Conservation (phyloP, 2,329 filamentous ascomycete species). For the Pseudogymnoascus sp. region DNA sequence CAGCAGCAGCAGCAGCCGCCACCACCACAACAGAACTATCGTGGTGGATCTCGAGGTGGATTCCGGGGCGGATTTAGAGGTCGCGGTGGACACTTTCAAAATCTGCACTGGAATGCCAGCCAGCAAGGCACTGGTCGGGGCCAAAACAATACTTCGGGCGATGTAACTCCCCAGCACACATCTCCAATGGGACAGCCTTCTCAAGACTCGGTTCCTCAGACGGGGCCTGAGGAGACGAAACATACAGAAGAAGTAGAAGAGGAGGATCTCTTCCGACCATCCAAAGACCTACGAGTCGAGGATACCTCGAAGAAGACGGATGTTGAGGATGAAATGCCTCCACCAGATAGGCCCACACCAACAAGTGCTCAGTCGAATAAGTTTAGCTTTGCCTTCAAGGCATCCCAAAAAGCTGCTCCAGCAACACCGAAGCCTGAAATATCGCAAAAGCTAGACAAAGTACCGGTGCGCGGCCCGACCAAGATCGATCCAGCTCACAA, state of each 20-base stretch:
- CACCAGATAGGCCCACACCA: slow-evolving; percentile 43
- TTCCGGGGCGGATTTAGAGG: slow-evolving; percentile 30
- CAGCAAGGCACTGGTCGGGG: slow-evolving; percentile 45
- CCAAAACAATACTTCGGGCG: slow-evolving; percentile 34
- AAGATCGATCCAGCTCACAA: slow-evolving; percentile 4
- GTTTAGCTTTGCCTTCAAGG: slow-evolving; percentile 91
- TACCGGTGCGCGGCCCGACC: slow-evolving; percentile 18
- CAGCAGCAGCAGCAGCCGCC: slow-evolving; percentile 49
- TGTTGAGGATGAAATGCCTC: slow-evolving; percentile 45
- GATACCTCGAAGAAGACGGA: slow-evolving; percentile 46
- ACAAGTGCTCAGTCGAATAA: slow-evolving; percentile 49
- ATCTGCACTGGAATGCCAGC: slow-evolving; percentile 63
- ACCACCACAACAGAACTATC: slow-evolving; percentile 31
- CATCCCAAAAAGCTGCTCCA: slow-evolving; percentile 51
- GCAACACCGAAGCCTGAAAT: slow-evolving; percentile 56
- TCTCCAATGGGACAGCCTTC: slow-evolving; percentile 26
- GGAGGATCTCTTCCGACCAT: slow-evolving; percentile 50
- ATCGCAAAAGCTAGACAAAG: slow-evolving; percentile 60
- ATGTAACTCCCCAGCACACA: slow-evolving; percentile 27
- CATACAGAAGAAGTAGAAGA: slow-evolving; percentile 27
- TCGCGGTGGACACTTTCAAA: slow-evolving; percentile 52
- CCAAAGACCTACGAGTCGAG: slow-evolving; percentile 58
- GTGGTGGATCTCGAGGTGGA: slow-evolving; percentile 18
- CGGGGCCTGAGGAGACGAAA: slow-evolving; percentile 27
- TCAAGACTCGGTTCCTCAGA: slow-evolving; percentile 18